Evolutionary conservation across 108 stramenopile species (phyloP).

Genomic region (Skeletonema menzelii): DNA sequence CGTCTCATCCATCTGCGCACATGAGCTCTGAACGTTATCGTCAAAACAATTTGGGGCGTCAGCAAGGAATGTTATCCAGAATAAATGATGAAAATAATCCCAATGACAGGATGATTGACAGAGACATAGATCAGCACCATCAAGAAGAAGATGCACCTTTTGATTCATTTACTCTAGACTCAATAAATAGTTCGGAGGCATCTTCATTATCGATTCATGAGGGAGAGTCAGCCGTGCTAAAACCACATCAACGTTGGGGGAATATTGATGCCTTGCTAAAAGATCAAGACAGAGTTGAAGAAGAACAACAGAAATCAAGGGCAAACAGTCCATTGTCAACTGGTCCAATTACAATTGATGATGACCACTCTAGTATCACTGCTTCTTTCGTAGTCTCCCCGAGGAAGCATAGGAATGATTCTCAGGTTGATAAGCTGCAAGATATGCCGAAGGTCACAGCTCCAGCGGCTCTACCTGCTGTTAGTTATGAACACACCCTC

Average conservation of each 20-base stretch:
- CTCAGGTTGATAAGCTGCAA: neutral
- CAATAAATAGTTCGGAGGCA: neutral
- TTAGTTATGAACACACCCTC: neutral
- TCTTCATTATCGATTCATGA: neutral
- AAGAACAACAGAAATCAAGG: neutral
- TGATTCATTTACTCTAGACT: neutral
- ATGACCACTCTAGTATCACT: constrained; percentile 1
- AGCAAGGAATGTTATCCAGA: neutral
- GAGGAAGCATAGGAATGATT: neutral
- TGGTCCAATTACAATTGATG: neutral
- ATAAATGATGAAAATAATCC: neutral
- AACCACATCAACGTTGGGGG: neutral
- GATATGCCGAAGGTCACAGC: neutral
- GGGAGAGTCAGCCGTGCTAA: neutral
- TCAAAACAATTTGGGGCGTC: neutral
- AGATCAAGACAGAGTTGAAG: neutral
- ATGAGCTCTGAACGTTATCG: neutral
- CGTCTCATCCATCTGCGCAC: neutral
- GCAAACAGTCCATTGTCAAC: neutral
- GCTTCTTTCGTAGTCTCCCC: neutral
- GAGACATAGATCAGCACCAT: neutral
- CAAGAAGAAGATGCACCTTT: neutral
- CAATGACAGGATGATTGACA: neutral
- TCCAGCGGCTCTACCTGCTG: neutral
- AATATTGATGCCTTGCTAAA: neutral